Percentiles rank a stretch among this genome's conserved stretches.
Conservation (phyloP, 2,329 filamentous ascomycete genomes). For the Leptodontidium sp. region DNA sequence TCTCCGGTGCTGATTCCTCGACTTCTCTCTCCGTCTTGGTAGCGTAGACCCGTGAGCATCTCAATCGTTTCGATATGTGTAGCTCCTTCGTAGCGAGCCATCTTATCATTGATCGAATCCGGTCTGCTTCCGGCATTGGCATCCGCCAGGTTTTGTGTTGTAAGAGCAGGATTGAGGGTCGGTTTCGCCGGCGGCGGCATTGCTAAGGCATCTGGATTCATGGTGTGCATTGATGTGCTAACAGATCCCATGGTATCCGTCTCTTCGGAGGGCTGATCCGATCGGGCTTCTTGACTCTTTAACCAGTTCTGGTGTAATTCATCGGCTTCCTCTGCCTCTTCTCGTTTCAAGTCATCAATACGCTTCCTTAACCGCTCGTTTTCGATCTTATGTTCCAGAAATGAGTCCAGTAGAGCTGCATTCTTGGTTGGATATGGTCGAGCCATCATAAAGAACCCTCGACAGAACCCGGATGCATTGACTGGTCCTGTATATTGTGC, state of each 20-base stretch:
- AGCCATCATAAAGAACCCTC: conserved; percentile 93
- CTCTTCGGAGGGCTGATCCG: conserved; percentile 56
- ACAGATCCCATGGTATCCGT: conserved; percentile 49
- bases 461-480: conserved; percentile 75
- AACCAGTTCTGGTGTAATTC: conserved; percentile 68
- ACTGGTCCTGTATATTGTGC: conserved; percentile 65
- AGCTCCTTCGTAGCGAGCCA: conserved; percentile 80
- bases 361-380: conserved; percentile 86
- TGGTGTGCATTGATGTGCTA: conserved; percentile 42
- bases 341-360: conserved; percentile 83
- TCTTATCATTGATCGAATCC: conserved; percentile 84
- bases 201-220: conserved; percentile 54
- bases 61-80: conserved; percentile 89
- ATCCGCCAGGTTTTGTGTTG: conserved; percentile 81
- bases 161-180: conserved; percentile 72
- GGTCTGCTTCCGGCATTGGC: conserved; percentile 69
- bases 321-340: conserved; percentile 83
- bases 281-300: conserved; percentile 64
- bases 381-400: conserved; percentile 96
- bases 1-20: conserved; percentile 88
- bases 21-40: conserved; percentile 87
- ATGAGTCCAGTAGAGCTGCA: conserved; percentile 85
- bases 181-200: conserved; percentile 75
- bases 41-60: conserved; percentile 88
- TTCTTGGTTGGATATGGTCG: conserved; percentile 91